Percentiles rank a stretch among this genome's conserved stretches.
Evolutionary conservation across 2,329 filamentous ascomycete genomes (phyloP).

Genomic region (Diaporthe vexans): DNA sequence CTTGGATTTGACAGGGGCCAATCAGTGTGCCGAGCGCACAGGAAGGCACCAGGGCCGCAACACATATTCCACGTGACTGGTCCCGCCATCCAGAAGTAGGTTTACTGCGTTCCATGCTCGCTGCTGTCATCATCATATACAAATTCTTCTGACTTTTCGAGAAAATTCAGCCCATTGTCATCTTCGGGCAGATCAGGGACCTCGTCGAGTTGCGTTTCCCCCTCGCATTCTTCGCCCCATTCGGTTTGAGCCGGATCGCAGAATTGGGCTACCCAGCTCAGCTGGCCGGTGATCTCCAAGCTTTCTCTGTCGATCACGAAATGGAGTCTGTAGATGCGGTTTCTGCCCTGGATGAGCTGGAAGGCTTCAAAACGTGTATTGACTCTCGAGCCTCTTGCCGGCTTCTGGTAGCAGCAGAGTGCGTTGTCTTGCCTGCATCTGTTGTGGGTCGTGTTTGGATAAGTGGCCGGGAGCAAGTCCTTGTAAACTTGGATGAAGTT

Average conservation of each 20-base stretch:
- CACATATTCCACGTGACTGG: background rate
- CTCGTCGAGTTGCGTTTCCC: background rate
- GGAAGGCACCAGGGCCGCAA: background rate
- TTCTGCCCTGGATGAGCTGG: conserved; percentile 1
- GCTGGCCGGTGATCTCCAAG: background rate
- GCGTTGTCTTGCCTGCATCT: conserved; percentile 29
- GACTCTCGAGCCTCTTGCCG: background rate
- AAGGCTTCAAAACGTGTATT: conserved; percentile 29
- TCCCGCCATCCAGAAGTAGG: background rate
- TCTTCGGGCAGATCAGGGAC: background rate
- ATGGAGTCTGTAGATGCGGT: conserved; percentile 35
- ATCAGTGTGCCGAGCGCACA: background rate
- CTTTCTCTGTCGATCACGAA: background rate
- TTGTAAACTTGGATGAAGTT: background rate
- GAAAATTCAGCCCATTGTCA: background rate
- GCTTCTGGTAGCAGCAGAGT: conserved; percentile 35
- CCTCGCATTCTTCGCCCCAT: conserved; percentile 12
- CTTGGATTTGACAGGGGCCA: background rate
- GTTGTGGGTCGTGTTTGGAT: conserved; percentile 17
- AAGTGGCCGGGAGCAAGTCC: conserved; percentile 17
- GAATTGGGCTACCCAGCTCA: conserved; percentile 14
- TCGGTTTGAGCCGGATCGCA: background rate
- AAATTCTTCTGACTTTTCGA: background rate
- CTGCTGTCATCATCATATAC: conserved; percentile 7
- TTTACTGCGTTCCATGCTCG: background rate